Base-by-base conservation (phyloP, 2,329 filamentous ascomycete genomes). In the Elsinoe australis region DNA sequence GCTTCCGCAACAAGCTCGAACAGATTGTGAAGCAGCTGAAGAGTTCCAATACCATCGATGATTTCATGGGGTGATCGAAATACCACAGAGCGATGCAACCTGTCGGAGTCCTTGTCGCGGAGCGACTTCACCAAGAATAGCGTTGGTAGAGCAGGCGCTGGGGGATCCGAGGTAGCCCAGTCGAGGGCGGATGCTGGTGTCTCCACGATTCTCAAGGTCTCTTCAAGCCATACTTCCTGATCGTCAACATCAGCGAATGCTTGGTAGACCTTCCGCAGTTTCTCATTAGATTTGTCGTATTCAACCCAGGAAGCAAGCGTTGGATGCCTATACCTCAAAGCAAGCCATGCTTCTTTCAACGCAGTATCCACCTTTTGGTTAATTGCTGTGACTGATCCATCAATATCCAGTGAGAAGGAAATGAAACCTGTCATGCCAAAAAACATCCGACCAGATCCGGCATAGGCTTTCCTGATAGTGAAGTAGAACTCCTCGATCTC, bases 21-120 rank as follows among this genome's bases (percentile, higher is more conserved):
- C 82, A 78, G 0, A 64, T 72, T 0, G 61, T 56, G 0, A 77
- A 79, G 64, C 65, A 69, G 63, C 67, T 69, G 52, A 66, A 65
- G 22, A 56, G 31, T 33, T 5, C 31, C 31, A n/a, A 33, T n/a
- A 15, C 32, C 32, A 35, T 35, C 32, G 19, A 35, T 35, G n/a
- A 17, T 15, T 15, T 35, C 32, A 18, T 17, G 32, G n/a, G 32
- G 5, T 4, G 32, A 7, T 10, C 4, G 32, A 4, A 18, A 17
- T 6, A 35, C 32, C 5, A 35, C 14, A 35, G 15, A 7, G 4
- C 32, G 32, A 4, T 5, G 3, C 17, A 18, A 4, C 19, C 4
- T 18, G 4, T 3, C 4, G 7, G 32, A 4, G 5, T n/a, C 4
- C 4, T 4, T 17, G 32, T 8, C 32, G n/a, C 12, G 5, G n/a